Evolutionary conservation across 2,329 filamentous ascomycete genomes (phyloP).

Genomic region (Ophiostoma sp.): DNA sequence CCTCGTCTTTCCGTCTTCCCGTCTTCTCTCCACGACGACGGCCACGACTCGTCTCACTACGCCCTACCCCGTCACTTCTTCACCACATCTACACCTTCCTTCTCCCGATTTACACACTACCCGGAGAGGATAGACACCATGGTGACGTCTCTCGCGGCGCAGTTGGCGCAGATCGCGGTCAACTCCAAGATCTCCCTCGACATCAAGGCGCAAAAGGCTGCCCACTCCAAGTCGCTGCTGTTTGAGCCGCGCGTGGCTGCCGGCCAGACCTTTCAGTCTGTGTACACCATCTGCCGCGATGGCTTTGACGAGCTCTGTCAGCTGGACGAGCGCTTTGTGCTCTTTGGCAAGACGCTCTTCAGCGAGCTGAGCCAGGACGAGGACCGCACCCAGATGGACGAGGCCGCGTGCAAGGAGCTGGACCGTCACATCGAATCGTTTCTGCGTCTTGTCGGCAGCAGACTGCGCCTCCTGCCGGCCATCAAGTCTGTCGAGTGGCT

Average conservation of each 20-base stretch:
- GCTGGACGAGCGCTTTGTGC: slow-evolving; percentile 71
- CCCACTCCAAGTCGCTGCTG: slow-evolving; percentile 90
- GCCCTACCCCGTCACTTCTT: neutral
- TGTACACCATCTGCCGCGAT: slow-evolving; percentile 81
- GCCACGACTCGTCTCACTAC: slow-evolving; percentile 12
- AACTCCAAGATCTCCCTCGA: slow-evolving; percentile 88
- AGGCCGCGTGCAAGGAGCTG: slow-evolving; percentile 73
- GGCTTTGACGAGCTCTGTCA: slow-evolving; percentile 89
- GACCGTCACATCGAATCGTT: slow-evolving; percentile 75
- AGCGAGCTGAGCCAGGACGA: slow-evolving; percentile 87
- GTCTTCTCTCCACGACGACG: slow-evolving; percentile 9
- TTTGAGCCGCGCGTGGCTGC: slow-evolving; percentile 83
- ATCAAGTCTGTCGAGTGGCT: slow-evolving; percentile 95
- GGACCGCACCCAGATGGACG: slow-evolving; percentile 79
- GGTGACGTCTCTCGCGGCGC: slow-evolving; percentile 71
- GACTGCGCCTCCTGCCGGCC: slow-evolving; percentile 76
- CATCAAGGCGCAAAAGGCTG: slow-evolving; percentile 83
- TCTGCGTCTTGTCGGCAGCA: slow-evolving; percentile 69
- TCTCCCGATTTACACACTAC: neutral
- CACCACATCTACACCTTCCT: neutral
- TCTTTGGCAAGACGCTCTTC: slow-evolving; percentile 76
- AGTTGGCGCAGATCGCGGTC: slow-evolving; percentile 86
- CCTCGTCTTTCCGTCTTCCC: slow-evolving; percentile 4
- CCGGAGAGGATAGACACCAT: slow-evolving; percentile 22
- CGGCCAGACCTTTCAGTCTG: slow-evolving; percentile 81